phyloP scores from a whole-genome alignment of 1,284 basidiomycete genomes.

The Peniophora sp. region DNA sequence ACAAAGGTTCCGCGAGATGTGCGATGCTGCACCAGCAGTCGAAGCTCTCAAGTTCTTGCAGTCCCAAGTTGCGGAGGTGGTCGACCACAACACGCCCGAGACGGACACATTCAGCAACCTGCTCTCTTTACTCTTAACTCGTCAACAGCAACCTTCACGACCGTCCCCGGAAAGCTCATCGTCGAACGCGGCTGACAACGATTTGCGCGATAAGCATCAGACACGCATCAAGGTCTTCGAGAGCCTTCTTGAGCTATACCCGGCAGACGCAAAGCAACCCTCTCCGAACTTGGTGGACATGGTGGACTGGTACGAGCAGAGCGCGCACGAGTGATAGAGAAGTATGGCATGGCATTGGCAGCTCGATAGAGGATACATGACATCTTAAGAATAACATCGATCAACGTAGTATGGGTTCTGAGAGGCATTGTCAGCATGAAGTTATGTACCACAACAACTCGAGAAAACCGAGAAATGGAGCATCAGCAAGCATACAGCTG shows the following conservation, averaged over 20 bases:
- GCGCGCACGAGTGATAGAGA: conserved; percentile 6
- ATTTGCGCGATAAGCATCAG: conserved; percentile 31
- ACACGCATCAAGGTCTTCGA: conserved; percentile 68
- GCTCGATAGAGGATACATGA: not conserved
- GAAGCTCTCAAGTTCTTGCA: conserved; percentile 67
- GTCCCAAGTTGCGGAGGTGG: conserved; percentile 58
- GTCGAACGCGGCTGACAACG: not conserved
- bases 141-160: not conserved
- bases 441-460: not conserved
- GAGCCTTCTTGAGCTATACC: conserved; percentile 52
- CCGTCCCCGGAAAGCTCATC: not conserved
- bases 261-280: conserved; percentile 58
- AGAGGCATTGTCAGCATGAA: not conserved
- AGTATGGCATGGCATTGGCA: not conserved
- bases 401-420: not conserved
- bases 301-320: conserved; percentile 20
- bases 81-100: conserved; percentile 55
- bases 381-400: not conserved
- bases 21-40: conserved; percentile 53
- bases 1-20: conserved; percentile 70
- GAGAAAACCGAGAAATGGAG: not conserved
- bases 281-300: conserved; percentile 21
- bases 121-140: conserved; percentile 55
- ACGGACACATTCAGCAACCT: conserved; percentile 64
- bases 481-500: not conserved